Base-by-base conservation (phyloP, 2,329 filamentous ascomycete species). In the Colletotrichum trifolii region DNA sequence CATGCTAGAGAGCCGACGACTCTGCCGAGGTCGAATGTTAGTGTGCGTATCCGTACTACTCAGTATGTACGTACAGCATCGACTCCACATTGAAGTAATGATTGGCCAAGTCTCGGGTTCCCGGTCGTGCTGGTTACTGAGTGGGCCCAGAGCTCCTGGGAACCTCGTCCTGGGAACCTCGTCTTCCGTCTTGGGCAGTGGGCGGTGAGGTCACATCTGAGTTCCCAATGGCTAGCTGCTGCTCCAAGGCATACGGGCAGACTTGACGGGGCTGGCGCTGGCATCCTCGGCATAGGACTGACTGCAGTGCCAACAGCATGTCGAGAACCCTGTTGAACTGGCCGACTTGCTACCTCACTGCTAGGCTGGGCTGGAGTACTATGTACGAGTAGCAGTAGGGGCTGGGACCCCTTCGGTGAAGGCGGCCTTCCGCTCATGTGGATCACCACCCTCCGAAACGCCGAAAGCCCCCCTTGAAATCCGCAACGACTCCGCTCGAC, bases 1-100 rank as follows among this genome's bases (percentile, higher is more conserved):
- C 47, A 17, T 50, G 25, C 42, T 61, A 17, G 45, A 35, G 57
- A 47, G 39, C 57, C 57, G 45, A 45, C 43, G 45, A 35, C 50
- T 33, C 55, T 64, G 46, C 62, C 62, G 62, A 65, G 57, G 50
- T 56, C 45, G 39, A 61, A 35, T 46, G 17, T 46, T 42, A 11
- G 11, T 12, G 33, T 12, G 13, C 10, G 33, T 42, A 17, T 40
- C 57, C 62, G 52, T 52, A 8, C 8, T 17, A 17, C 17, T 17
- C 17, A 17, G 3, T 17, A 17, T 12, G 33, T 12, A 10, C 10
- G 33, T 25, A 25, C 25, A 25, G 25, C 25, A 25, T 25, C 25
- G 25, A 25, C 25, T 25, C 25, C 25, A 3, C 25, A 25, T 25
- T 4, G 25, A 25, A 36, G 35, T 17, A 45, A 55, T 39, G 47